Evolutionary conservation across 1,284 basidiomycete species (phyloP).

Genomic region (Tranzscheliella williamsii): DNA sequence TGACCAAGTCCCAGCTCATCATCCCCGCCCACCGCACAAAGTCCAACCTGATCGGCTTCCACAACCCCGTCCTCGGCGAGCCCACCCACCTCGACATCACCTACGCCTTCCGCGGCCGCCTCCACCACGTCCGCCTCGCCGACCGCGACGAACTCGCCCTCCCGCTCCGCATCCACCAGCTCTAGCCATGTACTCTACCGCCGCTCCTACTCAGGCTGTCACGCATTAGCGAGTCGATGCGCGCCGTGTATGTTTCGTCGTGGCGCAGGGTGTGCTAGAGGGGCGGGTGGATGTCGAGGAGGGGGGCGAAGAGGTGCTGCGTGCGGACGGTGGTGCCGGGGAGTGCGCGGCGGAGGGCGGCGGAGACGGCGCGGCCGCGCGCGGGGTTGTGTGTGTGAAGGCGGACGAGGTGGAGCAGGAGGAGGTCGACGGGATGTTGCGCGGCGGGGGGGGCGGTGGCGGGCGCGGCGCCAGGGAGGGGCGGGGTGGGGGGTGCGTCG

Average conservation of each 20-base stretch:
- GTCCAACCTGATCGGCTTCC: conserved; percentile 74
- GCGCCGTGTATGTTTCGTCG: too few relatives aligned
- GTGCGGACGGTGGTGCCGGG: too few relatives aligned
- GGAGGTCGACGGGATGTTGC: neutral
- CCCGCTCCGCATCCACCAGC: conserved; percentile 66
- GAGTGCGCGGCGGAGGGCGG: too few relatives aligned
- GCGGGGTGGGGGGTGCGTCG: conserved; percentile 18
- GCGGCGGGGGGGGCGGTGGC: neutral
- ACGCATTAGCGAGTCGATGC: too few relatives aligned
- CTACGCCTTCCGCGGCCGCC: conserved; percentile 73
- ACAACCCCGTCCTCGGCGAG: conserved; percentile 72
- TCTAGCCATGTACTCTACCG: neutral
- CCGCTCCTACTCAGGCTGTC: neutral
- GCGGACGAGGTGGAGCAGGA: too few relatives aligned
- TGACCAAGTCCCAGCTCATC: conserved; percentile 75
- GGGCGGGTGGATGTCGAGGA: too few relatives aligned
- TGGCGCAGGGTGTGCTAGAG: too few relatives aligned
- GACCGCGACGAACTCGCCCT: conserved; percentile 74
- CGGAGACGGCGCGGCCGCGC: too few relatives aligned
- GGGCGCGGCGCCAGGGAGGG: conserved; percentile 1
- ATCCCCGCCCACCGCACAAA: conserved; percentile 74
- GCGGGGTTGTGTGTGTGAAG: too few relatives aligned
- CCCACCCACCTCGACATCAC: conserved; percentile 72
- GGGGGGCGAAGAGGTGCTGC: too few relatives aligned
- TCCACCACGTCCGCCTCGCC: conserved; percentile 76